phyloP scores from a whole-genome alignment of 257 asterid species.

The Solanum corneliomulleri region DNA sequence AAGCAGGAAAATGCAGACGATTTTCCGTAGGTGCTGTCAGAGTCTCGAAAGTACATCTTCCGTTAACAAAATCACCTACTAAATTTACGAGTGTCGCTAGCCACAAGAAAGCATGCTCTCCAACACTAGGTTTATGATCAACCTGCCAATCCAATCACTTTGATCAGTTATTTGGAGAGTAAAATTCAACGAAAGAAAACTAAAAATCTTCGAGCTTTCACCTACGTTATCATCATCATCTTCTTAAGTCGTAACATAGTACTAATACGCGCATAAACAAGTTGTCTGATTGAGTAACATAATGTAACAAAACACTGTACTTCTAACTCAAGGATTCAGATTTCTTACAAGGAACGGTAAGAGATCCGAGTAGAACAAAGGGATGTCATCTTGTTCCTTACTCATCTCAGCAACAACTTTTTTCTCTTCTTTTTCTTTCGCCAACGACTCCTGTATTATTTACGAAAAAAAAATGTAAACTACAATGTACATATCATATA shows the following conservation, averaged over 20 bases:
- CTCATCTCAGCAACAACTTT: slow-evolving; percentile 6
- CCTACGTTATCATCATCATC: neutral
- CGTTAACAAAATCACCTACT: slow-evolving; percentile 58
- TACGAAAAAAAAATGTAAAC: neutral
- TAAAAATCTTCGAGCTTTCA: neutral
- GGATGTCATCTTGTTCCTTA: slow-evolving; percentile 46
- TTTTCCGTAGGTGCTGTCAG: slow-evolving; percentile 58
- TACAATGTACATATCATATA: neutral
- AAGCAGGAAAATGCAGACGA: slow-evolving; percentile 76
- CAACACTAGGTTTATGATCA: slow-evolving; percentile 44
- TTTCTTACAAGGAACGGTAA: slow-evolving; percentile 83
- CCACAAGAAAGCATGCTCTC: slow-evolving; percentile 82
- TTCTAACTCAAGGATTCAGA: neutral
- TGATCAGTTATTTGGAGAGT: neutral
- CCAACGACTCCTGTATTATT: slow-evolving; percentile 36
- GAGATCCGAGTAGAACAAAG: slow-evolving; percentile 82
- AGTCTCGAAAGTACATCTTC: slow-evolving; percentile 75
- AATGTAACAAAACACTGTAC: neutral
- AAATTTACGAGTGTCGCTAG: slow-evolving; percentile 53
- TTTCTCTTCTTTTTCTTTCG: slow-evolving; percentile 55
- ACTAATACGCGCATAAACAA: neutral
- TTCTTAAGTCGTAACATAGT: neutral
- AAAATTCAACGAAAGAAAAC: neutral
- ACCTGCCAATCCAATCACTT: slow-evolving; percentile 30
- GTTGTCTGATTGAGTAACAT: neutral